Percentiles rank a stretch among this genome's conserved stretches.
Evolutionary conservation across 139 green algal genomes (phyloP).

Genomic region (Micromonas pusilla): DNA sequence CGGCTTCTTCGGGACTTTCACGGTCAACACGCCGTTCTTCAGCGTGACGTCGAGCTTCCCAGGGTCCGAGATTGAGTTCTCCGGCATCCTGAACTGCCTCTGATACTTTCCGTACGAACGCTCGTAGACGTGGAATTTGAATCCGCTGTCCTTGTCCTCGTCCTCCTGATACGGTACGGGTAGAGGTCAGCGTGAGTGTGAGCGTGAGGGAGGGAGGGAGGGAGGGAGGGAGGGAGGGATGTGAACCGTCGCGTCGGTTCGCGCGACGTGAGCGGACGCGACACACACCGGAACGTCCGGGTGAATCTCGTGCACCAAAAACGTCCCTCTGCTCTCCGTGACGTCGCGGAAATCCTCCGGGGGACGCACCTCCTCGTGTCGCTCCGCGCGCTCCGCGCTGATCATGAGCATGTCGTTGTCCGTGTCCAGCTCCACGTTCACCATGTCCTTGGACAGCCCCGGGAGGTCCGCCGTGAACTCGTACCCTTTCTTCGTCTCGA

Average conservation of each 20-base stretch:
- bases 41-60: not conserved
- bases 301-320: too few species aligned
- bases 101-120: not conserved
- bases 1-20: not conserved
- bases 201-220: too few species aligned
- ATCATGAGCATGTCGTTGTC: not conserved
- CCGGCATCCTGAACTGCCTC: not conserved
- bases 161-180: too few species aligned
- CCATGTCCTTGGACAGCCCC: not conserved
- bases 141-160: not conserved
- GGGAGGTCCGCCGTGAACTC: not conserved
- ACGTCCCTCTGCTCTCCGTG: too few species aligned
- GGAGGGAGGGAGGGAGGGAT: too few species aligned
- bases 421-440: not conserved
- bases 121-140: not conserved
- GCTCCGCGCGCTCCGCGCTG: not conserved
- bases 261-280: too few species aligned
- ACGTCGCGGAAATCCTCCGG: too few species aligned
- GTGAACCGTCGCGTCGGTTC: too few species aligned
- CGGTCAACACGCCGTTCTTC: slow-evolving; percentile 12
- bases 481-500: slow-evolving; percentile 9
- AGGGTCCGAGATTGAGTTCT: not conserved
- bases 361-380: slow-evolving; percentile 12
- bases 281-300: too few species aligned
- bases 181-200: too few species aligned